A percentile compares a stretch with the other conserved stretches of the same genome.
phyloP scores from a whole-genome alignment of 768 basidiomycete genomes.

The Suillus paluster region DNA sequence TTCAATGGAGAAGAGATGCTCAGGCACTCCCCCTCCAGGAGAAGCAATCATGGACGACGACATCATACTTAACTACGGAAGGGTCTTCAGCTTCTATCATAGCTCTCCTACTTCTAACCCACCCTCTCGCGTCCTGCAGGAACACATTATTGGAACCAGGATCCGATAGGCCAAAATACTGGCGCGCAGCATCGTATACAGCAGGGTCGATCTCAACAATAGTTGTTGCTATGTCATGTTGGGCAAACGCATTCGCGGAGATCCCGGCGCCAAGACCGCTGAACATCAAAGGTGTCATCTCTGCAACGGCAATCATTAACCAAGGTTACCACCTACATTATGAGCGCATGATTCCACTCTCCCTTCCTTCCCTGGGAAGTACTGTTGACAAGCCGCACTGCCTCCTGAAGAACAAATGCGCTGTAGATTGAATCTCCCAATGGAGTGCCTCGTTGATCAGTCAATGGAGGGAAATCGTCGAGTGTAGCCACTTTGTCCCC shows the following conservation, averaged over 20 bases:
- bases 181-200: constrained; percentile 81
- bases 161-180: constrained; percentile 79
- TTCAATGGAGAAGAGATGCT: constrained; percentile 81
- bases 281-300: constrained; percentile 14
- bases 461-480: constrained; percentile 44
- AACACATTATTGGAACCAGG: constrained; percentile 64
- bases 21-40: constrained; percentile 92
- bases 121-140: constrained; percentile 76
- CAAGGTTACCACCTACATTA: constrained; percentile 59
- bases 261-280: constrained; percentile 92
- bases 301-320: constrained; percentile 5
- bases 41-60: constrained; percentile 91
- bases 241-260: constrained; percentile 73
- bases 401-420: constrained; percentile 88
- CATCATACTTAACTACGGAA: constrained; percentile 51
- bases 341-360: constrained; percentile 56
- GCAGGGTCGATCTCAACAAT: constrained; percentile 94
- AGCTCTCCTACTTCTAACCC: constrained; percentile 53
- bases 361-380: constrained; percentile 42
- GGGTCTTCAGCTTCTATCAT: constrained; percentile 26
- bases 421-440: constrained; percentile 83
- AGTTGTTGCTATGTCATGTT: constrained; percentile 72
- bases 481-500: constrained; percentile 50
- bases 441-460: constrained; percentile 55
- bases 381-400: constrained; percentile 68